Percentiles rank a stretch among this genome's conserved stretches.
These are phyloP conservation scores for Durotheca rogersii DNA, from an alignment of 495 filamentous ascomycete species.

Conservation along the genomic window DNA sequence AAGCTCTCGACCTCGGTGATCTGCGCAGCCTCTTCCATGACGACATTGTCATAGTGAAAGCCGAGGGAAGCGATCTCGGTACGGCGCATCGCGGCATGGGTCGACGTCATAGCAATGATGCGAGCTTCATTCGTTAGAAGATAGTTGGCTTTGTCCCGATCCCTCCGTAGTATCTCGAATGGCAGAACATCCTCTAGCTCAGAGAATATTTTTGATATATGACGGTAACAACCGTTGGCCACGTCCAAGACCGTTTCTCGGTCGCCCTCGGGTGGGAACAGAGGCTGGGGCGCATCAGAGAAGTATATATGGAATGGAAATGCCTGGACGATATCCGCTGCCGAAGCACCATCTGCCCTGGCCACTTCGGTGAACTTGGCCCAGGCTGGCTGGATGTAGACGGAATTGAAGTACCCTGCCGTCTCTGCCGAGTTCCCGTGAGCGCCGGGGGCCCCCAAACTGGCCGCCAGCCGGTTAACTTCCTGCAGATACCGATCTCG, in stretches of 20 bases:
- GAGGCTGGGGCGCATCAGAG: conserved; percentile 78
- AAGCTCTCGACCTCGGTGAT: conserved; percentile 98
- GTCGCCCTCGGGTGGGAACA: conserved; percentile 66
- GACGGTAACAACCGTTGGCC: conserved; percentile 81
- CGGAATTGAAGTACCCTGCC: conserved; percentile 90
- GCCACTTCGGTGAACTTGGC: conserved; percentile 71
- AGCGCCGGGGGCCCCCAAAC: conserved; percentile 80
- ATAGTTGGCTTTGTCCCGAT: conserved; percentile 92
- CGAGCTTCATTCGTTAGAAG: conserved; percentile 92
- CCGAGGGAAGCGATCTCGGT: conserved; percentile 88
- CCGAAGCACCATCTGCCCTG: conserved; percentile 51
- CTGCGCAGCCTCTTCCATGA: conserved; percentile 99
- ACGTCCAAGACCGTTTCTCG: conserved; percentile 74
- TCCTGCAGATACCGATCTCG: conserved; percentile 75
- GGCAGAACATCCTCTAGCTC: conserved; percentile 92
- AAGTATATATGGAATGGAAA: conserved; percentile 95
- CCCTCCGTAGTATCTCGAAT: conserved; percentile 87
- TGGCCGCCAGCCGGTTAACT: conserved; percentile 81
- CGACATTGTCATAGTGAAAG: conserved; percentile 95
- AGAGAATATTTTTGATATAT: conserved; percentile 87
- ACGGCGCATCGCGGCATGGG: conserved; percentile 95
- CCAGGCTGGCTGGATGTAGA: conserved; percentile 89
- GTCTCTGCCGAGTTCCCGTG: conserved; percentile 97
- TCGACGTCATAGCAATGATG: conserved; percentile 97
- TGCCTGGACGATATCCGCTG: conserved; percentile 62